Evolutionary conservation across 1,139 yeast species (phyloP).

Genomic region (Yamadazyma taylorii): DNA sequence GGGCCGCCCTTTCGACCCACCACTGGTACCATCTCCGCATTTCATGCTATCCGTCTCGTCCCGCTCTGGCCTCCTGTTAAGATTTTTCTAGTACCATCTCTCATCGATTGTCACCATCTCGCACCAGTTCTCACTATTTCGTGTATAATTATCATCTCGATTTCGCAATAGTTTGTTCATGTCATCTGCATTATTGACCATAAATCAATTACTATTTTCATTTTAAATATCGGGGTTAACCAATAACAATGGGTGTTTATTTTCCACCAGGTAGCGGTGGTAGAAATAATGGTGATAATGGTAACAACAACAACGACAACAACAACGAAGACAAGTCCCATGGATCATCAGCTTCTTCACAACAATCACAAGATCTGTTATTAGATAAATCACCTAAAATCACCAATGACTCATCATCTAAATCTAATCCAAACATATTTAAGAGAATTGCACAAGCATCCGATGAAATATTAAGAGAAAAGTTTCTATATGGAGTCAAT

Average conservation of each 20-base stretch:
- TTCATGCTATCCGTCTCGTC: no score
- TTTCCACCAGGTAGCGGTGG: constrained; percentile 30
- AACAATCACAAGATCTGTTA: neutral
- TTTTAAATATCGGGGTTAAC: no score
- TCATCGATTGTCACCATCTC: no score
- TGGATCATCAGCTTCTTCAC: constrained; percentile 1
- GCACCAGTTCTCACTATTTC: no score
- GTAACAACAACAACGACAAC: constrained; percentile 6
- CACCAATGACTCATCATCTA: neutral
- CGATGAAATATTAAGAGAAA: constrained; percentile 2
- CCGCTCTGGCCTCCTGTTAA: no score
- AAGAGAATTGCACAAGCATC: neutral
- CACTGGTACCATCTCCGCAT: no score
- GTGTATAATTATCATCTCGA: no score
- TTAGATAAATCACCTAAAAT: neutral
- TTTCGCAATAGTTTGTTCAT: no score
- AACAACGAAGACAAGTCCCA: constrained; percentile 3
- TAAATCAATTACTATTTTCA: no score
- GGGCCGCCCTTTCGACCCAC: no score
- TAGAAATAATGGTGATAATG: constrained; percentile 9
- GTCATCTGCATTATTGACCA: no score
- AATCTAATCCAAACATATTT: neutral
- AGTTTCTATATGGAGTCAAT: constrained; percentile 19
- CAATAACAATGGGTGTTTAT: constrained; percentile 28
- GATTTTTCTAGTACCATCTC: no score